These are phyloP conservation scores for Talaromyces piceae DNA, from an alignment of 2,329 filamentous ascomycete genomes.

Conservation along the genomic window DNA sequence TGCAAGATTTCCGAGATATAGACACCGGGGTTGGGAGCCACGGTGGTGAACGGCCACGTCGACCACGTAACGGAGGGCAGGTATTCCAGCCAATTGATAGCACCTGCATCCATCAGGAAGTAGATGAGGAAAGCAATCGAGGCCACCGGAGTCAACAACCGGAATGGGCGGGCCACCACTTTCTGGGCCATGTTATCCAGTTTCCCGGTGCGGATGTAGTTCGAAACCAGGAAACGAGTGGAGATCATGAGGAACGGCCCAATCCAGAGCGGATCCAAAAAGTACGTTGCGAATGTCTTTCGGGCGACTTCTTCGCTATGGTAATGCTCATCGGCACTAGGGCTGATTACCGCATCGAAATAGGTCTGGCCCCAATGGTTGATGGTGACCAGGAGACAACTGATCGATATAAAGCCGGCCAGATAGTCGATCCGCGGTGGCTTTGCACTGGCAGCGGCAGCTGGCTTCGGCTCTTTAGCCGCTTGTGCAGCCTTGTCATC, in stretches of 20 bases:
- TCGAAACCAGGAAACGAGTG: slow-evolving; percentile 38
- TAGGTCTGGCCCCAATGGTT: slow-evolving; percentile 42
- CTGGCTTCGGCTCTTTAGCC: slow-evolving; percentile 1
- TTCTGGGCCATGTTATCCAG: slow-evolving; percentile 39
- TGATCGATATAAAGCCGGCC: slow-evolving; percentile 40
- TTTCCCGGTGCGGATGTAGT: slow-evolving; percentile 38
- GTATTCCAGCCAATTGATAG: slow-evolving; percentile 37
- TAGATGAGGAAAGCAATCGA: slow-evolving; percentile 40
- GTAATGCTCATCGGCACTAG: slow-evolving; percentile 30
- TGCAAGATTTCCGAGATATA: slow-evolving; percentile 41
- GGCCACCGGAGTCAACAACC: slow-evolving; percentile 41
- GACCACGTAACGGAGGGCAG: slow-evolving; percentile 42
- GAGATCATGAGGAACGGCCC: slow-evolving; percentile 45
- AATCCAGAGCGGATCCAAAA: slow-evolving; percentile 43
- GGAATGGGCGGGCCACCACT: slow-evolving; percentile 37
- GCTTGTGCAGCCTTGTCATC: not conserved
- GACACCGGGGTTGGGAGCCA: slow-evolving; percentile 34
- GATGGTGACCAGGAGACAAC: slow-evolving; percentile 38
- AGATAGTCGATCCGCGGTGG: slow-evolving; percentile 38
- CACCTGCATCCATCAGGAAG: slow-evolving; percentile 40
- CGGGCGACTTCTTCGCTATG: slow-evolving; percentile 34
- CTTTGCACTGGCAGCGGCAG: slow-evolving; percentile 1
- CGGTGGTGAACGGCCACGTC: slow-evolving; percentile 40
- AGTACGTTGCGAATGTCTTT: slow-evolving; percentile 36
- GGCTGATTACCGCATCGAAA: slow-evolving; percentile 33